Conservation (phyloP, 495 filamentous ascomycete species). For the Tricharina praecox region DNA sequence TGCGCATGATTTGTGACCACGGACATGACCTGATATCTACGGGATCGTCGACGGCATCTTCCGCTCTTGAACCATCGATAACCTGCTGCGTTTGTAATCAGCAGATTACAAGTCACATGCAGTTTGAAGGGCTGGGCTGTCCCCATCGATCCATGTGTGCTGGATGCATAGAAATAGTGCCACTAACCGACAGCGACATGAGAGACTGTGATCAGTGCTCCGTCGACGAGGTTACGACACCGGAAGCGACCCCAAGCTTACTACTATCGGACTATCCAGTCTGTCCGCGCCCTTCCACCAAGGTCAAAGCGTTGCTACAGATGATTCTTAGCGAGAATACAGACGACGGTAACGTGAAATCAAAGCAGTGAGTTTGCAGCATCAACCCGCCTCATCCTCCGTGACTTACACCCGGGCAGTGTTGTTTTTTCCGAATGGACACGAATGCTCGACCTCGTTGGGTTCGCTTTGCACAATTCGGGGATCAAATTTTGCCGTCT, state of each 20-base stretch:
- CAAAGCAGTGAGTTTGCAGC: neutral
- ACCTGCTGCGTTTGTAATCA: neutral
- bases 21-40: slow-evolving; percentile 64
- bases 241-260: neutral
- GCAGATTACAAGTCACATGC: neutral
- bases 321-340: neutral
- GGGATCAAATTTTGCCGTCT: slow-evolving; percentile 1
- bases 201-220: neutral
- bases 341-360: neutral
- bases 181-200: neutral
- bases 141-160: neutral
- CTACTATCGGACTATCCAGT: neutral
- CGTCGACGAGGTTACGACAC: neutral
- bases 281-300: neutral
- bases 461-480: slow-evolving; percentile 27
- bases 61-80: neutral
- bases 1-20: slow-evolving; percentile 77
- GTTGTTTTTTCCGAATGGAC: slow-evolving; percentile 29
- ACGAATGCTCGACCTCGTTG: slow-evolving; percentile 22
- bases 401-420: slow-evolving; percentile 13
- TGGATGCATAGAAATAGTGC: neutral
- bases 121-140: neutral
- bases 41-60: slow-evolving; percentile 26
- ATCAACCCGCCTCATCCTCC: neutral
- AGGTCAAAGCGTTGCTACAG: neutral